Base-by-base conservation (phyloP, 768 basidiomycete genomes). In the Tylopilus subfusipes region DNA sequence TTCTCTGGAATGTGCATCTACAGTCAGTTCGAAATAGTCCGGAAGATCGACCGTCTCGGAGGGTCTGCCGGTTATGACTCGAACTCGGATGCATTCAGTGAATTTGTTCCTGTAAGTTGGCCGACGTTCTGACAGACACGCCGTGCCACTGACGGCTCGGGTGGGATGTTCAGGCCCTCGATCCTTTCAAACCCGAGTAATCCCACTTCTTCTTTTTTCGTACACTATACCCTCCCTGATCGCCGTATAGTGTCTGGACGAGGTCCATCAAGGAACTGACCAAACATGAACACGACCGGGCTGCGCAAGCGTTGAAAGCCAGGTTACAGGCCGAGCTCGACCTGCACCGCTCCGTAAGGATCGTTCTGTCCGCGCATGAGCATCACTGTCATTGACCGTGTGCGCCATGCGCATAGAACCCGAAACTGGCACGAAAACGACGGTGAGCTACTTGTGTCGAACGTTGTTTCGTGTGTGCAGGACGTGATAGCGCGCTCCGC, bases 241-340 rank as follows among this genome's bases (percentile, higher is more conserved):
- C 22, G n/a, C 14, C 5, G 6, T 16, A 14, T 21, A 54, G 53
- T 9, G 38, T 53, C 38, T 54, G 38, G 53, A 27, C 24, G 13
- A 42, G 19, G 19, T 5, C 31, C 2, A 53, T 54, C 13, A 21
- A 54, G 16, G 39, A 53, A 25, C 39, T 54, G 7, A 24, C n/a
- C 10, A 19, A 18, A 53, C 25, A 27, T 6, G 11, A 24, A 25
- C 13, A 31, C 2, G 38, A 54, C 21, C 39, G 14, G 4, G 19
- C 16, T 27, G 39, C 53, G 19, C 50, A 21, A 34, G 50, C 39
- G 6, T 33, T 54, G 39, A 42, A 42, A 33, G 19, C 50, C 0
- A 42, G 27, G 19, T 33, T 54, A 13, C 30, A 42, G 14, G 50
- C 50, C 11, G 52, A 53, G 39, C 30, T 53, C 16, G 50, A 53